Evolutionary conservation across 2,329 filamentous ascomycete genomes (phyloP).

Genomic region (Fusarium sacchari): DNA sequence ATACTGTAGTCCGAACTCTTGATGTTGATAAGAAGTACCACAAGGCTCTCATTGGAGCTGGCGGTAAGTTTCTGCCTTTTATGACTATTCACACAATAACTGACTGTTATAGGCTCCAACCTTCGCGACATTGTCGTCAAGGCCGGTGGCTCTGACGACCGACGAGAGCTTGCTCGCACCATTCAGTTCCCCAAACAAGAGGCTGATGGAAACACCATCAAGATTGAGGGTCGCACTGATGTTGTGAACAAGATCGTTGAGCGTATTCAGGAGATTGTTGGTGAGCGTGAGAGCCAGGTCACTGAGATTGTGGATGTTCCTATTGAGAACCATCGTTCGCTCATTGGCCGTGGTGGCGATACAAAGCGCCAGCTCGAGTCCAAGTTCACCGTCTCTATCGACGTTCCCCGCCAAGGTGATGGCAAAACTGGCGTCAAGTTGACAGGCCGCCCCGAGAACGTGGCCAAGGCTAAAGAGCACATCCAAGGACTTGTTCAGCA

Average conservation of each 20-base stretch:
- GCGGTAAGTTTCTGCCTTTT: slow-evolving; percentile 70
- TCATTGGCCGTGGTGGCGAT: slow-evolving; percentile 94
- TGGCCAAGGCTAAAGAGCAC: slow-evolving; percentile 87
- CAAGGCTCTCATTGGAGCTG: slow-evolving; percentile 85
- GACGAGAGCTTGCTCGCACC: slow-evolving; percentile 83
- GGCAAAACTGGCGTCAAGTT: slow-evolving; percentile 88
- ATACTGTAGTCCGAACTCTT: slow-evolving; percentile 84
- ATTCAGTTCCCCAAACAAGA: slow-evolving; percentile 96
- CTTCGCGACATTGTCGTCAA: slow-evolving; percentile 87
- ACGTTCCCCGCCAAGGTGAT: slow-evolving; percentile 90
- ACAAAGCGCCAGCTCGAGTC: slow-evolving; percentile 85
- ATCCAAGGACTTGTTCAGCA: slow-evolving; percentile 83
- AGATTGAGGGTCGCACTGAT: slow-evolving; percentile 83
- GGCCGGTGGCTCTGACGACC: slow-evolving; percentile 89
- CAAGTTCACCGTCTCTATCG: slow-evolving; percentile 85
- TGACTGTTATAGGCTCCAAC: slow-evolving; percentile 73
- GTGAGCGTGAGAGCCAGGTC: slow-evolving; percentile 85
- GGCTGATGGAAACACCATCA: slow-evolving; percentile 82
- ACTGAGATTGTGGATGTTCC: slow-evolving; percentile 84
- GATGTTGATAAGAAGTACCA: slow-evolving; percentile 97
- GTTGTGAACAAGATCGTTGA: slow-evolving; percentile 90
- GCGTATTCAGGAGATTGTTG: slow-evolving; percentile 82
- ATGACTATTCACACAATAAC: not conserved
- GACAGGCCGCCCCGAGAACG: slow-evolving; percentile 78
- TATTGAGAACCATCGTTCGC: slow-evolving; percentile 85